Evolutionary conservation across 805 yeast species (phyloP).

Genomic region (Myxozyma kluyveri): DNA sequence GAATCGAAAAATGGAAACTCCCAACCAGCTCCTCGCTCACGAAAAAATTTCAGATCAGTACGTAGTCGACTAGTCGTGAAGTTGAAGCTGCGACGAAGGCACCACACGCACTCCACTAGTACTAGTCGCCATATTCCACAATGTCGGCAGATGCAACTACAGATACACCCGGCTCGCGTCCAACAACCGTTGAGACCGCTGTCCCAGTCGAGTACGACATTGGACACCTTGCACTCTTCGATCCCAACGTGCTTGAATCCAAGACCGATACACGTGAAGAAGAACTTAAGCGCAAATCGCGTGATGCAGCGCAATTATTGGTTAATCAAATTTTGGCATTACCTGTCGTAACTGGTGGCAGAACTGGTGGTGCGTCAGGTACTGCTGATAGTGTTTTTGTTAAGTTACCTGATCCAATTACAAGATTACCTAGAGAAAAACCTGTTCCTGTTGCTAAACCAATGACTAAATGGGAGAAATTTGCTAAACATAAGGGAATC

Average conservation of each 20-base stretch:
- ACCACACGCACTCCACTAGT: too few relatives aligned
- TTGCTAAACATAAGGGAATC: constrained; percentile 95
- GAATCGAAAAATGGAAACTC: too few relatives aligned
- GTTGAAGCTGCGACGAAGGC: too few relatives aligned
- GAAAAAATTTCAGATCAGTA: too few relatives aligned
- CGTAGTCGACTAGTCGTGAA: too few relatives aligned
- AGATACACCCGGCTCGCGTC: constrained; percentile 39
- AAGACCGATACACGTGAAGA: constrained; percentile 58
- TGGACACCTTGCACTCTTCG: constrained; percentile 88
- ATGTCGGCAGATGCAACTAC: not conserved
- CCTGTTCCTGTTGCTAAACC: constrained; percentile 89
- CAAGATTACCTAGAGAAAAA: constrained; percentile 89
- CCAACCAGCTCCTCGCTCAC: too few relatives aligned
- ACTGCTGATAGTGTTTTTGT: constrained; percentile 70
- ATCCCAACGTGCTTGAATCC: constrained; percentile 75
- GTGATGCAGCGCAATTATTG: constrained; percentile 90
- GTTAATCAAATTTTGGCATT: constrained; percentile 86
- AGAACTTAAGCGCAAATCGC: constrained; percentile 60
- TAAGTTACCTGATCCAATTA: constrained; percentile 76
- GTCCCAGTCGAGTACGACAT: constrained; percentile 87
- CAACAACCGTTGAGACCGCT: constrained; percentile 85
- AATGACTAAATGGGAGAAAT: constrained; percentile 93
- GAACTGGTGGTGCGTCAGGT: constrained; percentile 57
- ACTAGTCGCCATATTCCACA: too few relatives aligned
- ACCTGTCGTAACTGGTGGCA: constrained; percentile 86